These are phyloP conservation scores for Microcos paniculata DNA, from an alignment of 345 rosid species.

Conservation along the genomic window DNA sequence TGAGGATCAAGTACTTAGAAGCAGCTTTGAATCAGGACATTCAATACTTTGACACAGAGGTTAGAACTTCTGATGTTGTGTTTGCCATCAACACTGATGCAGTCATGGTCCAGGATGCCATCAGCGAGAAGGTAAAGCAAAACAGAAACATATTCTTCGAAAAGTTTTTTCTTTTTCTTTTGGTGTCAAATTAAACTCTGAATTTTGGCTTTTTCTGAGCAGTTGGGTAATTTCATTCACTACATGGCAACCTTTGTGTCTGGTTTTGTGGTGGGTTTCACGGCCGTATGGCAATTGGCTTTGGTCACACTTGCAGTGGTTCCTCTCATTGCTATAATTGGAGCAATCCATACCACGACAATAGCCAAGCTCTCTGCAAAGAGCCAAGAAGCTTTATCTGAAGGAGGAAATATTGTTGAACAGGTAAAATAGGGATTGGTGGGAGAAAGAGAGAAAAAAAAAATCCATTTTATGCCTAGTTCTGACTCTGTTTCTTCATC, in stretches of 20 bases:
- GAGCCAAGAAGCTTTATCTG: constrained; percentile 84
- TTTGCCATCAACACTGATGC: constrained; percentile 90
- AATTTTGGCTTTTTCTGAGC: constrained; percentile 25
- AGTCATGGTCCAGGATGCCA: constrained; percentile 97
- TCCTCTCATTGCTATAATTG: constrained; percentile 94
- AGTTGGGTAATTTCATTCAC: constrained; percentile 97
- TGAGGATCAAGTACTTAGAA: constrained; percentile 96
- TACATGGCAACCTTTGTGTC: constrained; percentile 92
- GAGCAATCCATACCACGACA: constrained; percentile 76
- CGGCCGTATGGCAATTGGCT: constrained; percentile 97
- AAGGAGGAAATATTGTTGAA: constrained; percentile 91
- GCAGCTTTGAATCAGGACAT: constrained; percentile 94
- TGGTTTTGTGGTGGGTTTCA: constrained; percentile 95
- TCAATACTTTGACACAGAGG: constrained; percentile 89
- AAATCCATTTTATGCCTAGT: neutral
- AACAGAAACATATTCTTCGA: neutral
- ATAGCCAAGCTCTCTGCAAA: constrained; percentile 74
- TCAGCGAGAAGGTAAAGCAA: constrained; percentile 87
- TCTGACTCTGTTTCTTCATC: constrained; percentile 21
- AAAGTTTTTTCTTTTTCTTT: neutral
- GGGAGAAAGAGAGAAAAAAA: neutral
- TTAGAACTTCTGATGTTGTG: constrained; percentile 91
- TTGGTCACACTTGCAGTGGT: constrained; percentile 95
- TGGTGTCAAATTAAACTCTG: constrained; percentile 7
- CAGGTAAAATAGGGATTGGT: constrained; percentile 48